Evolutionary conservation across 2,329 filamentous ascomycete genomes (phyloP), one percentile per base, ranked within the genome.

Genomic region (Colletotrichum spaethianum): DNA sequence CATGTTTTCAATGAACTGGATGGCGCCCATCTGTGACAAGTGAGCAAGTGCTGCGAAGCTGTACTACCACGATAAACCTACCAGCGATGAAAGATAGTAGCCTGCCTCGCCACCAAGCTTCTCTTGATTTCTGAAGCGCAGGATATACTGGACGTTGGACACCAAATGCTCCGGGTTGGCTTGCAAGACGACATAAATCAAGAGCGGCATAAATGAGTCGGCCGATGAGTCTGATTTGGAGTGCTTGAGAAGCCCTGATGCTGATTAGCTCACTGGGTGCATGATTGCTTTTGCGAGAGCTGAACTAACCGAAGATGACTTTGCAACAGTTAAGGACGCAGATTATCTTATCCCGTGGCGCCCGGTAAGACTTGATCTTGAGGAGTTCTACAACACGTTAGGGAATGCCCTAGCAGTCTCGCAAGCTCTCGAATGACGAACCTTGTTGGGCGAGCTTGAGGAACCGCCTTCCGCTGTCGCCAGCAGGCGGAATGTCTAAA

Each of bases 271-370:
- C 2, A n/a, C 16, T 6, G 20, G n/a, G 64, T 63, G 26, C 7
- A 60, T 12, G 12, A 1, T 1, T 14, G 7, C 14, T 7, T 7
- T 3, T 4, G 1, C 4, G 20, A 4, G n/a, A 40, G 7, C 8
- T 11, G 4, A 26, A 77, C 88, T 76, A 82, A 94, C 93, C 96
- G 82, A 99, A 98, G 74, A 99, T 98, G 74, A 99, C 97, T 83
- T 99, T 99, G 89, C 96, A 99, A 84, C 95, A 98, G 83, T 99
- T 99, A 67, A 99, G 85, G 56, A 98, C 94, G 81, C 96, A 99
- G 61, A 99, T 98, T 67, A 99, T 96, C 83, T 99, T 99, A 85
- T 99, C 96, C 77, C 96, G 88, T 4, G 96, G 96, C n/a, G 96
- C 96, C 76, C 97, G 91, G 80, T 99, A 99, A 11, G 94, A 96